phyloP scores from a whole-genome alignment of 495 filamentous ascomycete genomes.

The Paragyromitra xinjiangensis region DNA sequence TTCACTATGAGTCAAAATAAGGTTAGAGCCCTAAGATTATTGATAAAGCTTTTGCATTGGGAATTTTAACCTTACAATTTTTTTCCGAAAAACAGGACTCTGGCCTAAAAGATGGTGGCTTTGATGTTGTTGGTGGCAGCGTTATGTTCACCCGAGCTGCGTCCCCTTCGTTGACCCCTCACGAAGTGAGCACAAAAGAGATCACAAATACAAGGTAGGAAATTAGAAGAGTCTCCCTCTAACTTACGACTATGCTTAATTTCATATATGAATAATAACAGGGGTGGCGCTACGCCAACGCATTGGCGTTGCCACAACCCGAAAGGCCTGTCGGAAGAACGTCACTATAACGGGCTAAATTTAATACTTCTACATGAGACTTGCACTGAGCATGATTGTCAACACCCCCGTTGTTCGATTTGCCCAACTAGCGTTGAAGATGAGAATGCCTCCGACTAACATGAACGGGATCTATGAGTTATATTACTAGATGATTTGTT shows the following conservation, averaged over 20 bases:
- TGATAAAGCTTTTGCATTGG: not conserved
- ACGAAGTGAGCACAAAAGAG: not conserved
- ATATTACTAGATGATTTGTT: not conserved
- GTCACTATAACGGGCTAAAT: not conserved
- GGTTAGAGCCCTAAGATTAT: not conserved
- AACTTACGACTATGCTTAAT: not conserved
- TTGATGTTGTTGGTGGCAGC: not conserved
- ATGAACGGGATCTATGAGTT: not conserved
- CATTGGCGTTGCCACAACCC: conserved; percentile 1
- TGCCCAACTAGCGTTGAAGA: not conserved
- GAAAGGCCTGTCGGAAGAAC: not conserved
- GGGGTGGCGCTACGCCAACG: not conserved
- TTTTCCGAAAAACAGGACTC: not conserved
- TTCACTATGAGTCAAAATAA: not conserved
- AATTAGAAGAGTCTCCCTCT: not conserved
- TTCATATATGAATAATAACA: not conserved
- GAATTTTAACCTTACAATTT: not conserved
- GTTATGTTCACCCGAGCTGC: not conserved
- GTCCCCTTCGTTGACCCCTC: not conserved
- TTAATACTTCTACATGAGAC: not conserved
- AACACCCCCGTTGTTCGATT: not conserved
- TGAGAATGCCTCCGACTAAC: not conserved
- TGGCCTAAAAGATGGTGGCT: not conserved
- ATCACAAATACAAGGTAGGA: not conserved
- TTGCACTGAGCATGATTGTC: conserved; percentile 13